These are phyloP conservation scores for Russula lepida DNA, from an alignment of 768 basidiomycete genomes.

Conservation along the genomic window DNA sequence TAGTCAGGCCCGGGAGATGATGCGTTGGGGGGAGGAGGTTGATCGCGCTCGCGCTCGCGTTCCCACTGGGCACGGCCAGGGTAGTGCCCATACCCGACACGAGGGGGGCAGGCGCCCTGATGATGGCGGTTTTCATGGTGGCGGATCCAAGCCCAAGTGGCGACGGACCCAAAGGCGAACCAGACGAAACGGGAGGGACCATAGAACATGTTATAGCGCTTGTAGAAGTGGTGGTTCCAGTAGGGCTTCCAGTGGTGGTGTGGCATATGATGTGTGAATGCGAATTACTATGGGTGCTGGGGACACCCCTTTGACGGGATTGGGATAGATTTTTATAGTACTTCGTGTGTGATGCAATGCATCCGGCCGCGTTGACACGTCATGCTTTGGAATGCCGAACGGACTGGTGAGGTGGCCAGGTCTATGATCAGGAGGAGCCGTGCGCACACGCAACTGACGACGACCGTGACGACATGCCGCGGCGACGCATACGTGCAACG, in stretches of 20 bases:
- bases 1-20: no score
- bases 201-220: not conserved
- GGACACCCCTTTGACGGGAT: not conserved
- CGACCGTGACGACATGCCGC: not conserved
- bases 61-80: conserved; percentile 23
- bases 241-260: not conserved
- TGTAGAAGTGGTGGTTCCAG: not conserved
- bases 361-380: no score
- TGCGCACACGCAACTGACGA: not conserved
- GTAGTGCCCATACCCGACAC: conserved; percentile 27
- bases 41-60: conserved; percentile 1
- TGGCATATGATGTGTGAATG: not conserved
- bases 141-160: conserved; percentile 33
- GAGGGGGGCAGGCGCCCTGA: conserved; percentile 27
- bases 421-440: not conserved
- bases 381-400: not conserved
- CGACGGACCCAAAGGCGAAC: conserved; percentile 54
- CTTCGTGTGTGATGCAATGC: not conserved
- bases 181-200: conserved; percentile 56
- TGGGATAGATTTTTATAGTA: not conserved
- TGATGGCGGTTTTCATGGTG: conserved; percentile 22
- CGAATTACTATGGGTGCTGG: not conserved
- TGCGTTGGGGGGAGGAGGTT: not conserved
- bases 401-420: not conserved
- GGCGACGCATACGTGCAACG: not conserved